Evolutionary conservation across 306 rosid species (phyloP).

Genomic region (Prunus persica): DNA sequence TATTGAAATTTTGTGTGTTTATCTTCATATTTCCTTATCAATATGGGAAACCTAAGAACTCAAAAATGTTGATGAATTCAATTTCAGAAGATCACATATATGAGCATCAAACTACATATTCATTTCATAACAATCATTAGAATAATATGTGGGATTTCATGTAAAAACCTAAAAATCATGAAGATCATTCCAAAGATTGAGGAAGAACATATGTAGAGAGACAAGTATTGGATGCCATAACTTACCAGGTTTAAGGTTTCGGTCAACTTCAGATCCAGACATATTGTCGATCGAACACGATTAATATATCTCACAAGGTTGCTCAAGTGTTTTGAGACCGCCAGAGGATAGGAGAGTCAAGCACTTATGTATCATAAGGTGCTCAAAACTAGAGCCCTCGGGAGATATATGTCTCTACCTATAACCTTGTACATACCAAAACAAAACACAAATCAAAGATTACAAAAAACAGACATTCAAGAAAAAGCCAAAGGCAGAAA

Average conservation of each 20-base stretch:
- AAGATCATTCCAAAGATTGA: neutral
- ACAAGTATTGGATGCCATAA: neutral
- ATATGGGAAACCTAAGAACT: neutral
- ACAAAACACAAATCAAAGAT: neutral
- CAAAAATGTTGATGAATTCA: neutral
- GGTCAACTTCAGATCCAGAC: constrained; percentile 43
- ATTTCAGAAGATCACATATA: neutral
- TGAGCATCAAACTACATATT: neutral
- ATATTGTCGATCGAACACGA: constrained; percentile 50
- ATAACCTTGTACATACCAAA: neutral
- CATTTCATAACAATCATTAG: neutral
- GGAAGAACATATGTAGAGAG: neutral
- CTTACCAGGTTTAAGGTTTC: constrained; percentile 37
- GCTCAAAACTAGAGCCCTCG: constrained; percentile 22
- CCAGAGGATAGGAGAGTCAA: constrained; percentile 35
- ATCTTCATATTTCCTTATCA: neutral
- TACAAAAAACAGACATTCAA: neutral
- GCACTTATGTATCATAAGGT: constrained; percentile 27
- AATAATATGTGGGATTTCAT: neutral
- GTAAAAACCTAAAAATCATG: neutral
- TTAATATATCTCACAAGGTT: constrained; percentile 31
- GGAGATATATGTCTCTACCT: constrained; percentile 14
- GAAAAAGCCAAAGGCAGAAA: neutral
- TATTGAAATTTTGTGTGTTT: neutral
- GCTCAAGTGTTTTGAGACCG: constrained; percentile 25